Conservation (phyloP, 192 early-diverging fungal genomes). For the Dispira parvispora region DNA sequence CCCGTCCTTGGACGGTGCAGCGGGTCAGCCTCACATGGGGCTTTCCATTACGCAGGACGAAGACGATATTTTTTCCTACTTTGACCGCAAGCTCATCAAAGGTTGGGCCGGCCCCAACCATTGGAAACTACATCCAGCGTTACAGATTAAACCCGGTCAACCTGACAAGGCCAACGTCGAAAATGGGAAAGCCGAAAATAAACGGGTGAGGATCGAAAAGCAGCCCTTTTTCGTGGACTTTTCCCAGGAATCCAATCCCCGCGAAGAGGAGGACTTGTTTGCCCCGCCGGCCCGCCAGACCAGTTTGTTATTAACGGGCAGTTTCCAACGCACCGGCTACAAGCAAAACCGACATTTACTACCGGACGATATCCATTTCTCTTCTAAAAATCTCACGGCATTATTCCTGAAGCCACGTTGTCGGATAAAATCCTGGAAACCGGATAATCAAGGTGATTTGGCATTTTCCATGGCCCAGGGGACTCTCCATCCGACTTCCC, state of each 20-base stretch:
- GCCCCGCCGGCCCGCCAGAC: constrained; percentile 29
- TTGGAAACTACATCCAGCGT: constrained; percentile 45
- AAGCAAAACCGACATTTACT: constrained; percentile 45
- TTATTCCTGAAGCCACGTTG: constrained; percentile 30
- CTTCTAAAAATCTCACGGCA: constrained; percentile 41
- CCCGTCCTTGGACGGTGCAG: constrained; percentile 12
- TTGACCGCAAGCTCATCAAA: constrained; percentile 61
- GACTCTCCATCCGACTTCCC: no score
- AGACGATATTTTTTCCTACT: constrained; percentile 67
- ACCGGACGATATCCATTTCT: constrained; percentile 71
- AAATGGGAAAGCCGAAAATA: constrained; percentile 16
- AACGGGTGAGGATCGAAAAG: constrained; percentile 31
- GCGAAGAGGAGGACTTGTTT: constrained; percentile 51
- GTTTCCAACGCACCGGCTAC: constrained; percentile 24
- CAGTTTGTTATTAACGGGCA: constrained; percentile 29
- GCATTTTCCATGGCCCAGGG: background rate
- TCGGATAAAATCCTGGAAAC: constrained; percentile 1
- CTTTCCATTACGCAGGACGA: constrained; percentile 27
- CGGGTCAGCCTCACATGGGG: constrained; percentile 16
- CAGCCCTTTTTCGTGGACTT: constrained; percentile 39
- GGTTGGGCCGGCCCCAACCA: constrained; percentile 91
- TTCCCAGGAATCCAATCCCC: constrained; percentile 31
- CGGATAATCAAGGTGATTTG: constrained; percentile 2
- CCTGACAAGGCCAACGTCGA: constrained; percentile 15
- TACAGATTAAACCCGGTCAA: constrained; percentile 1